Evolutionary conservation across 1,139 yeast genomes (phyloP).

Genomic region (Candida freyschussii): DNA sequence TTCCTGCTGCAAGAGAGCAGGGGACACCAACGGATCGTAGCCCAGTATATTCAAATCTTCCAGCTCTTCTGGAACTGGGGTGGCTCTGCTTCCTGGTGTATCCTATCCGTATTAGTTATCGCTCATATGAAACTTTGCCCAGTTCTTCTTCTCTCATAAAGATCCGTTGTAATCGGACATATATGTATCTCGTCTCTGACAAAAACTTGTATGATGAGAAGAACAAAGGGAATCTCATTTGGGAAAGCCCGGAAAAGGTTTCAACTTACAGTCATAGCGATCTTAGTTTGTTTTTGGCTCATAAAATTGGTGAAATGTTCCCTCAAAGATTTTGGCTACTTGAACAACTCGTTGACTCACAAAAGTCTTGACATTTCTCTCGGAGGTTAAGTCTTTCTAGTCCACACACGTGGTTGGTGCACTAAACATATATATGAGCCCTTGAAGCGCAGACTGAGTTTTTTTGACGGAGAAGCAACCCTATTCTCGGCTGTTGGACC

Average conservation of each 20-base stretch:
- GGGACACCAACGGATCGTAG: slow-evolving; percentile 87
- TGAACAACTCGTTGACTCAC: too few species aligned
- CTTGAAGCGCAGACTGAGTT: too few species aligned
- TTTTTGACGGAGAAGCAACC: too few species aligned
- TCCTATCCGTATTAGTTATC: slow-evolving; percentile 4
- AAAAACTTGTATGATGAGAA: neutral
- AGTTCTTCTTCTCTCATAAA: neutral
- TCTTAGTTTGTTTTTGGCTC: too few species aligned
- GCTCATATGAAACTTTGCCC: slow-evolving; percentile 1
- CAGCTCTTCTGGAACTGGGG: slow-evolving; percentile 59
- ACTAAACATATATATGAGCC: neutral
- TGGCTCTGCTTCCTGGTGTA: slow-evolving; percentile 19
- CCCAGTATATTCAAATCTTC: slow-evolving; percentile 88
- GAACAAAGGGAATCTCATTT: neutral
- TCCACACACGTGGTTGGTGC: neutral
- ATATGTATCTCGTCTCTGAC: neutral
- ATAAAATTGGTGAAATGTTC: too few species aligned
- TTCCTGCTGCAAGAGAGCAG: slow-evolving; percentile 78
- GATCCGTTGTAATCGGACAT: neutral
- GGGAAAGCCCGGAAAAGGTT: neutral
- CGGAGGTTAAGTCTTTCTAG: too few species aligned
- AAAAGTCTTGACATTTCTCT: neutral
- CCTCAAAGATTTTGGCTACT: too few species aligned
- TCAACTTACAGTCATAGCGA: neutral
- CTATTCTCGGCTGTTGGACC: too few species aligned